Percentiles rank a stretch among this genome's conserved stretches.
Conservation (phyloP, 1,284 basidiomycete genomes). For the Rhodotorula sp. region DNA sequence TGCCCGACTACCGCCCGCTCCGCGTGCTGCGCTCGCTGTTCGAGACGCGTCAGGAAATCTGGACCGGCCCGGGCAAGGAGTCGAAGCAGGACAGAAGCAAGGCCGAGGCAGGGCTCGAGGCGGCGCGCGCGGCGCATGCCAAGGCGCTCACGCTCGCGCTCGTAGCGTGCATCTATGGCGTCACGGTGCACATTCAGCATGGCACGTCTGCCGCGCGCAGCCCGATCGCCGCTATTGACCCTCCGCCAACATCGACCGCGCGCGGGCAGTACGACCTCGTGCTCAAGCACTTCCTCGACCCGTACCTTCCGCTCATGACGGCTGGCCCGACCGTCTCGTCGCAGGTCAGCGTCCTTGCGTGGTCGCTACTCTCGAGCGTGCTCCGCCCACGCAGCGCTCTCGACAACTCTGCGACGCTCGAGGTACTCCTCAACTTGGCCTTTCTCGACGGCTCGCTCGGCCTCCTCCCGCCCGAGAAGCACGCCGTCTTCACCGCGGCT, state of each 20-base stretch:
- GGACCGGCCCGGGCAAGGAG: neutral
- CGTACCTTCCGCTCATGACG: slow-evolving; percentile 2
- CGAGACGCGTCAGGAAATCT: neutral
- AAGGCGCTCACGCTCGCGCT: slow-evolving; percentile 17
- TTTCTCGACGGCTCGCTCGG: slow-evolving; percentile 19
- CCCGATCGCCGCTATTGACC: neutral
- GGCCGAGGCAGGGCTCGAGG: neutral
- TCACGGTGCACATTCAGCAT: slow-evolving; percentile 13
- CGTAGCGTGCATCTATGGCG: slow-evolving; percentile 8
- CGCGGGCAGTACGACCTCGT: slow-evolving; percentile 12
- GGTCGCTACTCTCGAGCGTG: slow-evolving; percentile 22
- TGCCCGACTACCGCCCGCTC: slow-evolving; percentile 2
- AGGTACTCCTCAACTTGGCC: slow-evolving; percentile 29
- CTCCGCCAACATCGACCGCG: neutral
- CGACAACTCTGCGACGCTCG: slow-evolving; percentile 10
- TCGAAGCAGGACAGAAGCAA: too few species aligned
- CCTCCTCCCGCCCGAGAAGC: neutral
- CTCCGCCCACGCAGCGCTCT: neutral
- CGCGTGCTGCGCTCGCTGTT: slow-evolving; percentile 10
- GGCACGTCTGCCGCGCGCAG: slow-evolving; percentile 7
- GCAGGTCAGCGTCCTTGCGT: slow-evolving; percentile 6
- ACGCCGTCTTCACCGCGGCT: neutral
- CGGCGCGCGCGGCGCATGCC: slow-evolving; percentile 1
- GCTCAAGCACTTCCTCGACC: slow-evolving; percentile 3
- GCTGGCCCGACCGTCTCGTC: slow-evolving; percentile 3